Base-by-base conservation (phyloP, 2,329 filamentous ascomycete genomes). In the Ophiostoma ulmi region DNA sequence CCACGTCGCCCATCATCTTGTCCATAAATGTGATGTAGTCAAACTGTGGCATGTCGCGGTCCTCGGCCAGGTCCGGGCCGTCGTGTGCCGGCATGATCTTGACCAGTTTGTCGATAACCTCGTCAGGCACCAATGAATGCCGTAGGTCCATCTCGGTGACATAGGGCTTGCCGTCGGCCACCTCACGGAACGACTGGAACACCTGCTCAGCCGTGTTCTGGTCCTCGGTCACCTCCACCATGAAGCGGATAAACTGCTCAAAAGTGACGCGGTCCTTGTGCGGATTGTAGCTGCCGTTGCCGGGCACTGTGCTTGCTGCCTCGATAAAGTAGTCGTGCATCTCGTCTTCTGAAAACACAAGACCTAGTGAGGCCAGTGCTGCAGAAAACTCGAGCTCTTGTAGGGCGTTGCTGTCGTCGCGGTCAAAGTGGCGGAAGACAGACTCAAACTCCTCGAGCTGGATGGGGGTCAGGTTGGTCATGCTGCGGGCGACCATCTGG, bases 21-120 rank as follows among this genome's bases (percentile, higher is more conserved):
- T 97, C 91, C 95, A 99, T 99, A 79, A 98, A 99, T 74, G 88
- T 90, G 74, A 98, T 93, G 82, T 99, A 99, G 81, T 99, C 95
- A 79, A 90, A 99, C 80, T 98, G 96, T 52, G 91, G 87, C 77
- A 92, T 81, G 69, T 94, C 90, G 70, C 93, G 85, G 79, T 98
- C 95, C 77, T 93, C 89, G 71, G 92, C 88, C 80, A 94, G 70
- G 79, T 97, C 94, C 2, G 93, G 93, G 0, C 94, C 95, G 68
- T 85, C 87, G 79, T 97, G 94, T 69, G 83, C 78, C 0, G 95
- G 95, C 86, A 99, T 97, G 69, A 92, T 92, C 76, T 91, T 87
- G 69, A 95, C 85, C 67, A 99, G 85, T 79, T 97, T 92, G 73
- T 97, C 94, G 77, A 99, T 97, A 74, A 99, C 91, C 78, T 98